Percentiles rank a stretch among this genome's conserved stretches.
Evolutionary conservation across 139 green algal genomes (phyloP).

Genomic region (Chlorella vulgaris): DNA sequence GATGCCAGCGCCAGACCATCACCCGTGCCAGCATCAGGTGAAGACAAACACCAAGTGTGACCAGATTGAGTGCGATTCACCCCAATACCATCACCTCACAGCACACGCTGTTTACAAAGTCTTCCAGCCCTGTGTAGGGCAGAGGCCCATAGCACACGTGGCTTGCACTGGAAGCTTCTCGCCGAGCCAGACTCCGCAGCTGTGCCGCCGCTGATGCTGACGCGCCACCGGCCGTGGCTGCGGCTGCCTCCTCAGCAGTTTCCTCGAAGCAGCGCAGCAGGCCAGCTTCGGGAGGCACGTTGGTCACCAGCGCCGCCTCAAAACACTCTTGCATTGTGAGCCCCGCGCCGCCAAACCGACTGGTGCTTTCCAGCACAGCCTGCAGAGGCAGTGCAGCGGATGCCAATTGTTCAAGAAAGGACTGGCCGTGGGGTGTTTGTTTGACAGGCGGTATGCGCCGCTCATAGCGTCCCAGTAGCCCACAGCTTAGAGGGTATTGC

Average conservation of each 20-base stretch:
- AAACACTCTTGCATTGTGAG: conserved; percentile 34
- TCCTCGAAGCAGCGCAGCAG: conserved; percentile 51
- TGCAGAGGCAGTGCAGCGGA: neutral
- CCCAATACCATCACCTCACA: conserved; percentile 14
- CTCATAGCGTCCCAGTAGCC: too few relatives aligned
- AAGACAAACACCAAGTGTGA: neutral
- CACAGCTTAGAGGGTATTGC: too few relatives aligned
- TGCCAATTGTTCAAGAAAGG: neutral
- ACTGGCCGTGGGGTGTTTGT: too few relatives aligned
- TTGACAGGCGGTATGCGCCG: too few relatives aligned
- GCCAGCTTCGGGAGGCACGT: conserved; percentile 14
- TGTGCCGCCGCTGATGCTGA: neutral
- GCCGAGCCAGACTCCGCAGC: neutral
- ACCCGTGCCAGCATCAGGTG: too few relatives aligned
- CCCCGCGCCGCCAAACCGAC: conserved; percentile 10
- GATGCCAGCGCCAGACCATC: too few relatives aligned
- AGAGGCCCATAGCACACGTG: neutral
- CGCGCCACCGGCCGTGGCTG: neutral
- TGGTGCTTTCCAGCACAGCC: conserved; percentile 13
- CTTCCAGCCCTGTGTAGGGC: conserved; percentile 5
- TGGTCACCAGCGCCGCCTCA: conserved; percentile 41
- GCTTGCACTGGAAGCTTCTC: too few relatives aligned
- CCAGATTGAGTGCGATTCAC: neutral
- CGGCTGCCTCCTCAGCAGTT: neutral
- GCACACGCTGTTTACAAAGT: conserved; percentile 20